These are phyloP conservation scores for Lentinula aciculospora DNA, from an alignment of 768 basidiomycete species.

Conservation along the genomic window DNA sequence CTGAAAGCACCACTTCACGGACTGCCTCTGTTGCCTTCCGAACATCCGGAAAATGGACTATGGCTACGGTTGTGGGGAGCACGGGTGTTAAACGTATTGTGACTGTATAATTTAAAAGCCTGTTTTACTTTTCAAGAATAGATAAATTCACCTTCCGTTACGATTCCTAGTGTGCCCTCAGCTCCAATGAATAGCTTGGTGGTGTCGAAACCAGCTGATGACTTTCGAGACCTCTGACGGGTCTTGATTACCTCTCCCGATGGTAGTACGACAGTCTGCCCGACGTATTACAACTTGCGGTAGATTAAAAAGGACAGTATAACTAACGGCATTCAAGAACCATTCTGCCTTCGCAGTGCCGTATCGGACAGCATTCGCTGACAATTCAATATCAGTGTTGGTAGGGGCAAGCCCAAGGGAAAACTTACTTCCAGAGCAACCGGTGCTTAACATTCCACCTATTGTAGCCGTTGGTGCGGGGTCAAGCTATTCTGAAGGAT, in stretches of 20 bases:
- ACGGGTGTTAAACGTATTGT: slow-evolving; percentile 33
- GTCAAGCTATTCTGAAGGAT: slow-evolving; percentile 47
- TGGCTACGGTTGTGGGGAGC: slow-evolving; percentile 79
- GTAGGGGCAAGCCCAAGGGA: not conserved
- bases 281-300: too few relatives aligned
- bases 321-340: slow-evolving; percentile 75
- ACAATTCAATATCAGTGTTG: not conserved
- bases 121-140: not conserved
- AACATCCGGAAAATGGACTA: slow-evolving; percentile 82
- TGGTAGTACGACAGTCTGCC: slow-evolving; percentile 27
- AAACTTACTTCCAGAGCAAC: slow-evolving; percentile 73
- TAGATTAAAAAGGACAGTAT: not conserved
- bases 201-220: slow-evolving; percentile 80
- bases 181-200: slow-evolving; percentile 88
- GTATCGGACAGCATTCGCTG: slow-evolving; percentile 78
- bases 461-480: slow-evolving; percentile 80
- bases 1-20: slow-evolving; percentile 54
- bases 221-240: slow-evolving; percentile 70
- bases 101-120: not conserved
- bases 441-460: slow-evolving; percentile 83
- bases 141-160: slow-evolving; percentile 63
- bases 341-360: slow-evolving; percentile 88
- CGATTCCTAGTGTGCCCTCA: slow-evolving; percentile 74
- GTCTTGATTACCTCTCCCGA: slow-evolving; percentile 91
- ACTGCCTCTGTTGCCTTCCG: slow-evolving; percentile 52